A percentile compares a stretch with the other conserved stretches of the same genome.
Evolutionary conservation across 73 alveolate genomes (phyloP).

Genomic region (Paramecium pentaurelia): DNA sequence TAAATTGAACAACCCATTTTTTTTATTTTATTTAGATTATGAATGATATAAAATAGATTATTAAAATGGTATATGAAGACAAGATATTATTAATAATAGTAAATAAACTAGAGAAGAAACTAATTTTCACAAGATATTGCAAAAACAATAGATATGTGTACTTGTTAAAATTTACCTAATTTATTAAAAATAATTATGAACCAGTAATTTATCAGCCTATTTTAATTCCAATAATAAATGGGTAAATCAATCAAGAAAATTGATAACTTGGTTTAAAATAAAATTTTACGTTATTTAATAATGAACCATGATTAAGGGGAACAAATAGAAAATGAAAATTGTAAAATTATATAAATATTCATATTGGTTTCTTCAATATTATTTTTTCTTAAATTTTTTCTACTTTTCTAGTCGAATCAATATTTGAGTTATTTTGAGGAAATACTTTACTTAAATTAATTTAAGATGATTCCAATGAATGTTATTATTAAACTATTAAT

Average conservation of each 20-base stretch:
- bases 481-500: background rate
- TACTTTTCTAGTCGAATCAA: background rate
- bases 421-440: background rate
- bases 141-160: background rate
- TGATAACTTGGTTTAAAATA: background rate
- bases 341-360: background rate
- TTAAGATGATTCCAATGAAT: background rate
- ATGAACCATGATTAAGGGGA: too few species aligned
- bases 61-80: background rate
- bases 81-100: background rate
- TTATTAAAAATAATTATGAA: background rate
- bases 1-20: background rate
- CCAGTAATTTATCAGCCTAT: background rate
- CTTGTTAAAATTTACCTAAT: background rate
- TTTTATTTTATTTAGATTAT: background rate
- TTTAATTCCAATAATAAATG: background rate
- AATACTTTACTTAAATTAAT: background rate
- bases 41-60: background rate
- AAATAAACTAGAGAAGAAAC: background rate
- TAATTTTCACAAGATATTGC: too few species aligned
- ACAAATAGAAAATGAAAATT: background rate
- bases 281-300: too few species aligned
- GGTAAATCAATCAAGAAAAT: background rate
- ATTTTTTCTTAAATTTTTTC: background rate
- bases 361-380: background rate